phyloP scores from a whole-genome alignment of 1,284 basidiomycete species.

The Microbotryum silenes-acaulis region DNA sequence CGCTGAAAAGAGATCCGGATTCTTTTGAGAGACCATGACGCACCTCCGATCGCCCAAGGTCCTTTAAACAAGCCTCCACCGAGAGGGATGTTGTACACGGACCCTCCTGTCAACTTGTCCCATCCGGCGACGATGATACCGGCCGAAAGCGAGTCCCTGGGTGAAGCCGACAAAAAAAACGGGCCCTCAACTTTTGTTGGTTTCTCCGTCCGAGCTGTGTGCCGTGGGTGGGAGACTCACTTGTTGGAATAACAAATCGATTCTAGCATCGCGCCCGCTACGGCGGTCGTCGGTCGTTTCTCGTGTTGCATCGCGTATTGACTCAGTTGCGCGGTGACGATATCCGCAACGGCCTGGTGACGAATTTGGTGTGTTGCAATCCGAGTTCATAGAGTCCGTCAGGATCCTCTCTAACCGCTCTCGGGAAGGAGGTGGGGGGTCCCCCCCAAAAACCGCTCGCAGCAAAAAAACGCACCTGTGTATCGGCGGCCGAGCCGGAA shows the following conservation, averaged over 20 bases:
- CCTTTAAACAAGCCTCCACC: constrained; percentile 89
- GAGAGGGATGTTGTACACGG: constrained; percentile 92
- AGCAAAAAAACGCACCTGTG: constrained; percentile 47
- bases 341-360: constrained; percentile 76
- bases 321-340: constrained; percentile 53
- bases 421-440: too few relatives aligned
- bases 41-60: constrained; percentile 93
- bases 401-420: too few relatives aligned
- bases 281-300: constrained; percentile 67
- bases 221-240: constrained; percentile 49
- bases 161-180: too few relatives aligned
- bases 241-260: constrained; percentile 92
- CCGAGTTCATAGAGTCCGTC: background rate
- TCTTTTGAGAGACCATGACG: constrained; percentile 32
- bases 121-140: constrained; percentile 98
- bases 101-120: constrained; percentile 88
- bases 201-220: background rate
- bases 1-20: background rate
- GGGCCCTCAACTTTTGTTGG: too few relatives aligned
- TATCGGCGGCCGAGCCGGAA: constrained; percentile 95
- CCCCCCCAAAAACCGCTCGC: too few relatives aligned
- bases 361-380: background rate
- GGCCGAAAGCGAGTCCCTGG: constrained; percentile 56
- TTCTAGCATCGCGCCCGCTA: constrained; percentile 78
- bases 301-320: constrained; percentile 54